Base-by-base conservation (phyloP, 1,139 yeast species). In the Yamadazyma epiphylla region DNA sequence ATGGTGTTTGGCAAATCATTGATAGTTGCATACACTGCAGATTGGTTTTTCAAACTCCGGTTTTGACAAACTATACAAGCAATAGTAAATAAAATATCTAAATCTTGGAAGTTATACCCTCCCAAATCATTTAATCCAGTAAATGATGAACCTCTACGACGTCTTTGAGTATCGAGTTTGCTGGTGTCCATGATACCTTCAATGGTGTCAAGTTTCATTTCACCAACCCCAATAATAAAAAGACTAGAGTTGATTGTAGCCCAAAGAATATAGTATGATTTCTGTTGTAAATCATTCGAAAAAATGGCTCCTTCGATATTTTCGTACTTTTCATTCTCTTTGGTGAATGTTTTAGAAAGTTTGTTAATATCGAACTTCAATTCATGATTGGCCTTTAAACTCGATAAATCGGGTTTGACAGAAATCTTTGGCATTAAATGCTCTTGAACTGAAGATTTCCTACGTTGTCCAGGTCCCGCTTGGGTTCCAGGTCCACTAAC, bases 51-150 rank as follows among this genome's bases (percentile, higher is more conserved):
- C 10, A 40, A 24, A n/a, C 42, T 36, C 27, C 60, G 42, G 19
- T 49, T 48, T 22, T 48, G 44, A 10, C 60, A 63, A 13, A 56
- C 55, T 29, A 49, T 41, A 22, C 58, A 46, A 4, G 70, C 70
- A 2, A 55, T 40, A n/a, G 48, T 43, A 26, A 66, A 41, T 36
- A 66, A 50, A 19, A 65, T 44, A 37, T 62, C 69, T 37, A 64
- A 53, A 39, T 65, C 72, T 35, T 64, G 68, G 49, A 64, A 65
- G 34, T 64, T 65, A 41, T 49, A 52, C 2, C 69, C 70, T 13
- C 69, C 70, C 37, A 64, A 48, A 8, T 64, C 71, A 41, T 63
- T 62, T 25, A 64, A 38, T 3, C 66, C 64, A 8, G 64, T 52
- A 31, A 63, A 59, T 19, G 70, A 63, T 13, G 67, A 58, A 4